phyloP scores from a whole-genome alignment of 495 filamentous ascomycete species.

The Xylaria acuta region DNA sequence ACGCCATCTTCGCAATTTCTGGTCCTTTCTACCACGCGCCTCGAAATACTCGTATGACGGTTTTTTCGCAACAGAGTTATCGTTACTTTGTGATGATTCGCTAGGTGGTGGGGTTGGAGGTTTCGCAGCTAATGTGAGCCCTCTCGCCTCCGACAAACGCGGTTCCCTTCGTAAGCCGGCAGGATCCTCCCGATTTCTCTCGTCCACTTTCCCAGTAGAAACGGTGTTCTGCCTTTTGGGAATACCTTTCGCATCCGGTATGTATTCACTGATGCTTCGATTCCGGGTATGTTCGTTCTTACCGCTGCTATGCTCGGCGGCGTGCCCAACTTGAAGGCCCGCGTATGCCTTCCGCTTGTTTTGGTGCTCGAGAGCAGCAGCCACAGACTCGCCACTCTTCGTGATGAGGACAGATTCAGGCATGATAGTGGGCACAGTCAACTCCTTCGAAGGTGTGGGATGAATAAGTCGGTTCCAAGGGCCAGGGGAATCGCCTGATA shows the following conservation, averaged over 20 bases:
- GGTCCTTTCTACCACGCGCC: constrained; percentile 62
- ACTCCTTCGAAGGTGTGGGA: constrained; percentile 49
- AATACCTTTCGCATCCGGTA: constrained; percentile 70
- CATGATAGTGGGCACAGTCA: constrained; percentile 43
- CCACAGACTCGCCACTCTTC: constrained; percentile 58
- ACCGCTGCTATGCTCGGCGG: constrained; percentile 38
- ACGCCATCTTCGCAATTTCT: constrained; percentile 70
- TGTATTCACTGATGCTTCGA: constrained; percentile 87
- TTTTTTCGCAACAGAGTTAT: constrained; percentile 47
- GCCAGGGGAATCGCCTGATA: constrained; percentile 73
- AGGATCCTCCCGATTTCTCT: constrained; percentile 50
- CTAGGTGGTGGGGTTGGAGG: constrained; percentile 78
- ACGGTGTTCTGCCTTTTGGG: constrained; percentile 76
- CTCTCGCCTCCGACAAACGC: constrained; percentile 78
- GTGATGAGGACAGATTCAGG: constrained; percentile 52
- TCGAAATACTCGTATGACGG: constrained; percentile 64
- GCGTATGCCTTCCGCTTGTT: constrained; percentile 60
- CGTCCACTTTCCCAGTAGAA: constrained; percentile 53
- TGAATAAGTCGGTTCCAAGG: constrained; percentile 65
- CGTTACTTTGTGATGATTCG: constrained; percentile 59
- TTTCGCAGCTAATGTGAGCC: constrained; percentile 64
- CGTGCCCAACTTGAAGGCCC: constrained; percentile 44
- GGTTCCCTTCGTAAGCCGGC: constrained; percentile 77
- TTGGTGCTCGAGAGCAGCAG: constrained; percentile 53
- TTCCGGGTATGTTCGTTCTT: constrained; percentile 63